A percentile compares a stretch with the other conserved stretches of the same genome.
Evolutionary conservation across 148 eudicot genomes (phyloP).

Genomic region (Rhododendron molle): DNA sequence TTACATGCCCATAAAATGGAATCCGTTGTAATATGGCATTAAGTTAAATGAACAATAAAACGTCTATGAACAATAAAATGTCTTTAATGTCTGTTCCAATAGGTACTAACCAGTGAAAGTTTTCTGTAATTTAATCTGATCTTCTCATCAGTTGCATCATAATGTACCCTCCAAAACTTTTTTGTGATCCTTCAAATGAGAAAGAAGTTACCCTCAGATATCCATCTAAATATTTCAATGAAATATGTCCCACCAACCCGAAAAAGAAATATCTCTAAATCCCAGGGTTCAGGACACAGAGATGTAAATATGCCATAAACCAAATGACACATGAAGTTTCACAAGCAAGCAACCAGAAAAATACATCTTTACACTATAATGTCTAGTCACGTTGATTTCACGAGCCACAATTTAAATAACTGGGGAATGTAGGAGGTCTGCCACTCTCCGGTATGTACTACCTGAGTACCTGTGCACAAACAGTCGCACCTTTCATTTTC

Average conservation of each 20-base stretch:
- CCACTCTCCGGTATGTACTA: not conserved
- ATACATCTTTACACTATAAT: not conserved
- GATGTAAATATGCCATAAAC: too few relatives aligned
- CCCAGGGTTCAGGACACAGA: not conserved
- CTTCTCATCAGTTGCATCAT: conserved; percentile 47
- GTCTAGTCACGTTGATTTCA: not conserved
- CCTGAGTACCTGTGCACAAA: not conserved
- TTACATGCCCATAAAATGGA: conserved; percentile 10
- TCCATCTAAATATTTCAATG: not conserved
- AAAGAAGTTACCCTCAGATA: conserved; percentile 9
- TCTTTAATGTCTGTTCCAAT: not conserved
- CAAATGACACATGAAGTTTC: too few relatives aligned
- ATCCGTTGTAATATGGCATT: not conserved
- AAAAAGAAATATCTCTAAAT: not conserved
- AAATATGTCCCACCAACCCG: not conserved
- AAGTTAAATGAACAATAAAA: not conserved
- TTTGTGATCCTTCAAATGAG: conserved; percentile 48
- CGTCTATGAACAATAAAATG: not conserved
- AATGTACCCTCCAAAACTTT: conserved; percentile 55
- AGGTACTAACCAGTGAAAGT: conserved; percentile 52
- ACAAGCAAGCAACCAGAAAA: not conserved
- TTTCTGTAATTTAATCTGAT: conserved; percentile 32
- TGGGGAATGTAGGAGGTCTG: not conserved
- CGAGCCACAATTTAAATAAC: not conserved
- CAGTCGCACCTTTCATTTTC: not conserved